A percentile compares a stretch with the other conserved stretches of the same genome.
Evolutionary conservation across 306 rosid species (phyloP).

Genomic region (Castanospermum australe): DNA sequence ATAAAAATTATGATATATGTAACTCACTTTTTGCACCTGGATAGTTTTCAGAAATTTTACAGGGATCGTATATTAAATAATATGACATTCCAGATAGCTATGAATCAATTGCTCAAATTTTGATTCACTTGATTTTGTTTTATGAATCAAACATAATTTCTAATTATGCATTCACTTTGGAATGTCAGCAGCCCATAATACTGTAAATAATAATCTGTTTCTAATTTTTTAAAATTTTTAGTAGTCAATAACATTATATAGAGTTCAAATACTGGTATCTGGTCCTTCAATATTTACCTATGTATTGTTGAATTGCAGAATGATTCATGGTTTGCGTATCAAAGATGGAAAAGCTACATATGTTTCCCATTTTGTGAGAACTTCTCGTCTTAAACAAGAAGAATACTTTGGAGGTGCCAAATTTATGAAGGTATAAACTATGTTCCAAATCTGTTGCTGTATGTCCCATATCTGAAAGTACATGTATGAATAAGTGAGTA

Average conservation of each 20-base stretch:
- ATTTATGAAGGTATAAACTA: slow-evolving; percentile 71
- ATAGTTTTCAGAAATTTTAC: not conserved
- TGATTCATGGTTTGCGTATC: slow-evolving; percentile 94
- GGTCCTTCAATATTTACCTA: slow-evolving; percentile 5
- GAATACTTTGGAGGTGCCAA: slow-evolving; percentile 80
- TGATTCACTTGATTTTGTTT: not conserved
- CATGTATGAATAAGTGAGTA: not conserved
- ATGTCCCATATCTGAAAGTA: not conserved
- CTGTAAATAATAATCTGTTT: not conserved
- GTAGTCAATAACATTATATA: not conserved
- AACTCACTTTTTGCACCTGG: no score
- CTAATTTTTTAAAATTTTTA: not conserved
- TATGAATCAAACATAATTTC: not conserved
- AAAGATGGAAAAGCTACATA: slow-evolving; percentile 90
- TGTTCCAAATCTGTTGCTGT: not conserved
- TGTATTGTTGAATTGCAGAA: slow-evolving; percentile 51
- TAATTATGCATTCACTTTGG: not conserved
- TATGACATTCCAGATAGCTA: not conserved
- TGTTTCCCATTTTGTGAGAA: slow-evolving; percentile 80
- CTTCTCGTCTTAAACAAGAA: slow-evolving; percentile 93
- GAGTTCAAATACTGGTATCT: not conserved
- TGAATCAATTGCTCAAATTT: not conserved
- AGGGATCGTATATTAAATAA: not conserved
- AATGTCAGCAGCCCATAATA: not conserved
- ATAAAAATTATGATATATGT: no score